phyloP scores from a whole-genome alignment of 805 yeast genomes.

The Cyberlindnera mrakii region DNA sequence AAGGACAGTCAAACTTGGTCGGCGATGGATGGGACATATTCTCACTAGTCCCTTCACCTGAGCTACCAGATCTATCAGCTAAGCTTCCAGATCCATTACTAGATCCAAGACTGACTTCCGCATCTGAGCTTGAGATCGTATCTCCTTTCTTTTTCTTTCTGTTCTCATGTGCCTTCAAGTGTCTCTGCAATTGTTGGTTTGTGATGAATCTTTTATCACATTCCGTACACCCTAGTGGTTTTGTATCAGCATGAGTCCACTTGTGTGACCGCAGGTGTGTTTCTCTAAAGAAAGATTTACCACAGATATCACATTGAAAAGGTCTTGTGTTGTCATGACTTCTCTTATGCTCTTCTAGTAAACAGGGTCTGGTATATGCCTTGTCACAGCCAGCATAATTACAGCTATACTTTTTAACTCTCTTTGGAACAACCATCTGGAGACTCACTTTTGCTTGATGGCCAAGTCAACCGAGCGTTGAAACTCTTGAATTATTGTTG shows the following conservation, averaged over 20 bases:
- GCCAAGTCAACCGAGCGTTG: too few relatives aligned
- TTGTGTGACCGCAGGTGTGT: slow-evolving; percentile 75
- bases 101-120: too few relatives aligned
- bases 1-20: slow-evolving; percentile 1
- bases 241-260: slow-evolving; percentile 55
- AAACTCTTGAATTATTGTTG: too few relatives aligned
- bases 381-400: slow-evolving; percentile 41
- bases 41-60: neutral
- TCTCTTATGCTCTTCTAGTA: slow-evolving; percentile 58
- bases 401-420: slow-evolving; percentile 41
- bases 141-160: neutral
- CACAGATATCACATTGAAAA: slow-evolving; percentile 56
- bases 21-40: neutral
- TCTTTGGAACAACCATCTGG: slow-evolving; percentile 2
- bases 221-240: slow-evolving; percentile 48
- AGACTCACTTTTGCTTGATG: too few relatives aligned
- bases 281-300: slow-evolving; percentile 58
- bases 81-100: too few relatives aligned
- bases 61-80: too few relatives aligned
- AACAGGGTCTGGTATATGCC: slow-evolving; percentile 49
- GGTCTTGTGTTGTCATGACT: slow-evolving; percentile 76
- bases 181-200: slow-evolving; percentile 52
- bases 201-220: slow-evolving; percentile 61
- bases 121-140: too few relatives aligned
- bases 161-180: slow-evolving; percentile 45